Percentiles rank a stretch among this genome's conserved stretches.
phyloP scores from a whole-genome alignment of 768 basidiomycete genomes.

The Chalciporus sphaerocephalus region DNA sequence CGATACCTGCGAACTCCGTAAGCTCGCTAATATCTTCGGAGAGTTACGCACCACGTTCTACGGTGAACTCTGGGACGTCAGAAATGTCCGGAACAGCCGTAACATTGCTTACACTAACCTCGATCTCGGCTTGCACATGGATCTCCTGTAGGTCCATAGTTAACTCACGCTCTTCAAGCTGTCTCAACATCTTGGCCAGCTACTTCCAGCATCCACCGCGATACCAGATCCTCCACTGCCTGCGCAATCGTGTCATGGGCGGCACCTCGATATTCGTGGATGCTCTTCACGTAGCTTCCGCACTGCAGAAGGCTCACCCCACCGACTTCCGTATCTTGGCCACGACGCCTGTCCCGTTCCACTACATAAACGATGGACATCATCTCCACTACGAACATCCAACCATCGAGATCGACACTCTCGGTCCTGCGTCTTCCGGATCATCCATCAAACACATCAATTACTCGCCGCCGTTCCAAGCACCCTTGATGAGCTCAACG shows the following conservation, averaged over 20 bases:
- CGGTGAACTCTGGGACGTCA: conserved; percentile 84
- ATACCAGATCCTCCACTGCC: conserved; percentile 88
- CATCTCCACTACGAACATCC: conserved; percentile 70
- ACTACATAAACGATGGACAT: conserved; percentile 89
- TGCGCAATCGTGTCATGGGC: conserved; percentile 79
- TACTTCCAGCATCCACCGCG: conserved; percentile 91
- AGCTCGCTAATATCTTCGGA: conserved; percentile 65
- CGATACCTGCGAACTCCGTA: conserved; percentile 59
- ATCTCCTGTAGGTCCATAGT: conserved; percentile 68
- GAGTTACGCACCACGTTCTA: conserved; percentile 87
- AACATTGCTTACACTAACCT: conserved; percentile 97
- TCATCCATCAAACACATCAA: conserved; percentile 63
- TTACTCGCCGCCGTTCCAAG: conserved; percentile 95
- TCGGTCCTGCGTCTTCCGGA: conserved; percentile 1
- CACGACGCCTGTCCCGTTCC: conserved; percentile 70
- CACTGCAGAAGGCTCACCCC: conserved; percentile 45
- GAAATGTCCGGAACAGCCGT: conserved; percentile 62
- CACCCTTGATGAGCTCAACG: conserved; percentile 54
- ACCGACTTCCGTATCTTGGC: conserved; percentile 56
- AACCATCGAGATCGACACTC: conserved; percentile 53
- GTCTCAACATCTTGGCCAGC: conserved; percentile 37
- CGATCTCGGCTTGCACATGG: conserved; percentile 86
- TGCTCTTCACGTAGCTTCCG: conserved; percentile 57
- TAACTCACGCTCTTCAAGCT: background rate
- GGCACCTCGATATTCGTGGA: conserved; percentile 89